phyloP scores from a whole-genome alignment of 2,329 filamentous ascomycete genomes.

The Pestalotiopsis sp. region DNA sequence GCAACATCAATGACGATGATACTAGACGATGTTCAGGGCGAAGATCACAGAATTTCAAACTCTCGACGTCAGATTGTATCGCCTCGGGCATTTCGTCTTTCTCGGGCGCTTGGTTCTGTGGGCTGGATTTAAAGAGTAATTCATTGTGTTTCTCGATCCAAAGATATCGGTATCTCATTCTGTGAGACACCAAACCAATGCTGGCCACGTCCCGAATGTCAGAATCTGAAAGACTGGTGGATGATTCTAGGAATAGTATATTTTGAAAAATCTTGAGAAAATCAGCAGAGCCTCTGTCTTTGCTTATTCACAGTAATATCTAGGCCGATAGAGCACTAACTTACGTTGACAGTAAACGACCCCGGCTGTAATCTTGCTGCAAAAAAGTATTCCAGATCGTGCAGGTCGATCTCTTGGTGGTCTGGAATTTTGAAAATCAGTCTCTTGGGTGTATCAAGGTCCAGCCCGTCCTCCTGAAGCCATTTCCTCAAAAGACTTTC shows the following conservation, averaged over 20 bases:
- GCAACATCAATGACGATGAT: neutral
- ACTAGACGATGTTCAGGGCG: neutral
- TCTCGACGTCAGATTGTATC: neutral
- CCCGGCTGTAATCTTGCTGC: neutral
- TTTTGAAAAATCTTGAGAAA: neutral
- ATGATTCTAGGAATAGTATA: neutral
- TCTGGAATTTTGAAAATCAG: neutral
- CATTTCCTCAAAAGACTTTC: neutral
- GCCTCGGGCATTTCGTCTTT: neutral
- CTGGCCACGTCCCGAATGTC: neutral
- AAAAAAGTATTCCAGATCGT: neutral
- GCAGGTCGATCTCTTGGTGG: neutral
- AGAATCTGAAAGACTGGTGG: neutral
- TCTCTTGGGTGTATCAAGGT: neutral
- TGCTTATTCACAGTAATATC: neutral
- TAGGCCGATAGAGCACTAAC: accelerated
- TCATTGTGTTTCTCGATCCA: neutral
- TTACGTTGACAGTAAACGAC: neutral
- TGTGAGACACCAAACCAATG: neutral
- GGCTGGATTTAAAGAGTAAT: too few species aligned
- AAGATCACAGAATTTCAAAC: neutral
- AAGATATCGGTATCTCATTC: neutral
- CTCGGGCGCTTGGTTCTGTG: too few species aligned
- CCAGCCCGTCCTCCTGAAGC: neutral
- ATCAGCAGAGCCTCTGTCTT: neutral